Conservation (phyloP, 2,329 filamentous ascomycete species). For the Rhynchosporium secalis region DNA sequence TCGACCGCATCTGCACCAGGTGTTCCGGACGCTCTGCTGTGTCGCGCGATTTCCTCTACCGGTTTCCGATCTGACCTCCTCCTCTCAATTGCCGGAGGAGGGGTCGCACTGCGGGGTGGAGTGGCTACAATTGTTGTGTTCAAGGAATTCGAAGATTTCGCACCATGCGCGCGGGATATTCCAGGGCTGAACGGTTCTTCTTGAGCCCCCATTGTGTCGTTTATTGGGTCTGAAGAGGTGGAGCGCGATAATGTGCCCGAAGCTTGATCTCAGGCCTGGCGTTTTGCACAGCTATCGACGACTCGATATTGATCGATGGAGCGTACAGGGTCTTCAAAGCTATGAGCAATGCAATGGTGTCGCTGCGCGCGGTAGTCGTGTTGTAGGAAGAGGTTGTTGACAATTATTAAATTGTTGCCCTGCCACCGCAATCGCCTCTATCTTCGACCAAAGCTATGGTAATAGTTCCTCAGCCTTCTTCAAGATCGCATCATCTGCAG, state of each 20-base stretch:
- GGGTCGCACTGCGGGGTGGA: conserved; percentile 38
- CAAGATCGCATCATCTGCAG: conserved; percentile 24
- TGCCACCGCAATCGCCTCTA: conserved; percentile 31
- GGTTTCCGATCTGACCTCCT: conserved; percentile 37
- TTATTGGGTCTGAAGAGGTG: conserved; percentile 5
- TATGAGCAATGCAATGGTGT: conserved; percentile 11
- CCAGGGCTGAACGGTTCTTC: conserved; percentile 33
- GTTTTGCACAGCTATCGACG: neutral
- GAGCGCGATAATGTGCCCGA: neutral
- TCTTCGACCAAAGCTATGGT: conserved; percentile 7
- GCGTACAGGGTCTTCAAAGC: neutral
- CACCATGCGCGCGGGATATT: conserved; percentile 31
- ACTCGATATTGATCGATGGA: neutral
- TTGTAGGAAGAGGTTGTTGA: conserved; percentile 20
- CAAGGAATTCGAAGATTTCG: conserved; percentile 31
- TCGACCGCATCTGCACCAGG: conserved; percentile 43
- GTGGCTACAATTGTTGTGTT: conserved; percentile 37
- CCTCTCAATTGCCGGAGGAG: conserved; percentile 36
- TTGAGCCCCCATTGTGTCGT: conserved; percentile 33
- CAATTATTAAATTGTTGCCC: conserved; percentile 27
- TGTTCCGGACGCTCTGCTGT: conserved; percentile 25
- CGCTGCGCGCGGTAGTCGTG: conserved; percentile 10
- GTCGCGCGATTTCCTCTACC: conserved; percentile 28
- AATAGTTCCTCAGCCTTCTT: conserved; percentile 20
- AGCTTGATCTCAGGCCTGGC: conserved; percentile 4